Evolutionary conservation across 1,284 basidiomycete species (phyloP).

Genomic region (Tetrapyrgos nigripes): DNA sequence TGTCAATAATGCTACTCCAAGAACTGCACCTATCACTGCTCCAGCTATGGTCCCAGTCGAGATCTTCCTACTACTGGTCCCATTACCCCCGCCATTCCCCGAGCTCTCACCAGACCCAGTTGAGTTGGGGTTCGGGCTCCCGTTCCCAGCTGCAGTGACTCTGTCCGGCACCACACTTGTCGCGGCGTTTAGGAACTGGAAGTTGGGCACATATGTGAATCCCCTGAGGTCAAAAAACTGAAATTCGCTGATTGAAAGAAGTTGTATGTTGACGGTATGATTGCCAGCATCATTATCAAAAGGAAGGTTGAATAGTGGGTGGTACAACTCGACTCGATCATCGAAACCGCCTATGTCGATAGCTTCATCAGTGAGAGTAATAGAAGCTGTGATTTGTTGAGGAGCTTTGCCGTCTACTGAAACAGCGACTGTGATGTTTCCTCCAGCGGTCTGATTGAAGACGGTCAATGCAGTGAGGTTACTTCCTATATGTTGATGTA

Average conservation of each 20-base stretch:
- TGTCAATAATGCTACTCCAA: not conserved
- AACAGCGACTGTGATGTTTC: not conserved
- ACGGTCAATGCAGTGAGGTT: not conserved
- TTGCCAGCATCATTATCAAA: not conserved
- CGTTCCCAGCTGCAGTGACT: not conserved
- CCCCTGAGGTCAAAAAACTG: not conserved
- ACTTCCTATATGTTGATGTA: not conserved
- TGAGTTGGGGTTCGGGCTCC: not conserved
- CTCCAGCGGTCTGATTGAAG: not conserved
- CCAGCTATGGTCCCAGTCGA: not conserved
- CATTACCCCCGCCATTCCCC: too few relatives aligned
- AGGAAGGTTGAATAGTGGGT: not conserved
- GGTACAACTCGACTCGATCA: not conserved
- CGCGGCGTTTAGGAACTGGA: not conserved
- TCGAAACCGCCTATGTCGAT: not conserved
- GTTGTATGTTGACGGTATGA: not conserved
- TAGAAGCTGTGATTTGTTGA: not conserved
- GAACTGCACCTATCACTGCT: not conserved
- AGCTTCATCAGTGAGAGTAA: not conserved
- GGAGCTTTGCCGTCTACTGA: not conserved
- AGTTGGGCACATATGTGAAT: not conserved
- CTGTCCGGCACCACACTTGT: not conserved
- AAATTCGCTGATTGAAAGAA: not conserved
- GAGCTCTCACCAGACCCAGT: too few relatives aligned
- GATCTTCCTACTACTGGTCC: not conserved